These are phyloP conservation scores for Lecanosticta acicola DNA, from an alignment of 2,329 filamentous ascomycete genomes.

Conservation along the genomic window DNA sequence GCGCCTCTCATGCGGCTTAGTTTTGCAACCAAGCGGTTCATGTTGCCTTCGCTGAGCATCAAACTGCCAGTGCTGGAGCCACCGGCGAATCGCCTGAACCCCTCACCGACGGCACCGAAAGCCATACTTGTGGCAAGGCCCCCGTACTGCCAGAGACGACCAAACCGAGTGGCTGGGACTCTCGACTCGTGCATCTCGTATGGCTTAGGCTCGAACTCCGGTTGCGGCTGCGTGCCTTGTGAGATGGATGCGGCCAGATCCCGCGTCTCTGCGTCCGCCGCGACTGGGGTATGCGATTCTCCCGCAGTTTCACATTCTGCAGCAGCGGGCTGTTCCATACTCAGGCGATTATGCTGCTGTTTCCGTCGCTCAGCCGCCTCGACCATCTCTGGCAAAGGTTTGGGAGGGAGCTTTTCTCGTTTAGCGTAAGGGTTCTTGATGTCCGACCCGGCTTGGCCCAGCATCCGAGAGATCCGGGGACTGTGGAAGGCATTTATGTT, in stretches of 20 bases:
- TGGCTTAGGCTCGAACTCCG: constrained; percentile 8
- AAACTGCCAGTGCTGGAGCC: constrained; percentile 62
- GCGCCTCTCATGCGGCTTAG: constrained; percentile 94
- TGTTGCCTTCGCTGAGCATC: constrained; percentile 81
- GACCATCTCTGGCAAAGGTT: constrained; percentile 33
- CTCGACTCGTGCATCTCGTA: constrained; percentile 81
- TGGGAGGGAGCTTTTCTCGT: constrained; percentile 26
- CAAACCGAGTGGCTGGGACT: constrained; percentile 80
- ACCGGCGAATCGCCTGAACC: constrained; percentile 71
- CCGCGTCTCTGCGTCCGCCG: constrained; percentile 34
- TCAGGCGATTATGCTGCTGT: no score
- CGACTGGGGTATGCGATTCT: neutral
- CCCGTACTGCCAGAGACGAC: constrained; percentile 89
- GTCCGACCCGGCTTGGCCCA: constrained; percentile 35
- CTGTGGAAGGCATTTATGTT: constrained; percentile 59
- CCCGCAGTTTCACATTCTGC: neutral
- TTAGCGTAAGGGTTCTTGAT: constrained; percentile 36
- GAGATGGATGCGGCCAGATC: constrained; percentile 34
- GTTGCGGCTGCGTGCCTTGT: constrained; percentile 26
- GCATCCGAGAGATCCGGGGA: constrained; percentile 51
- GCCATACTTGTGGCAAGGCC: constrained; percentile 93
- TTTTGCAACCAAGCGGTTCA: constrained; percentile 88
- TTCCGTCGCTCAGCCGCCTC: constrained; percentile 25
- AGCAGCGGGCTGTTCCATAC: neutral
- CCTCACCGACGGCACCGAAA: constrained; percentile 81